A percentile compares a stretch with the other conserved stretches of the same genome.
Evolutionary conservation across 2,329 filamentous ascomycete species (phyloP).

Genomic region (Sarocladiaceae sp.): DNA sequence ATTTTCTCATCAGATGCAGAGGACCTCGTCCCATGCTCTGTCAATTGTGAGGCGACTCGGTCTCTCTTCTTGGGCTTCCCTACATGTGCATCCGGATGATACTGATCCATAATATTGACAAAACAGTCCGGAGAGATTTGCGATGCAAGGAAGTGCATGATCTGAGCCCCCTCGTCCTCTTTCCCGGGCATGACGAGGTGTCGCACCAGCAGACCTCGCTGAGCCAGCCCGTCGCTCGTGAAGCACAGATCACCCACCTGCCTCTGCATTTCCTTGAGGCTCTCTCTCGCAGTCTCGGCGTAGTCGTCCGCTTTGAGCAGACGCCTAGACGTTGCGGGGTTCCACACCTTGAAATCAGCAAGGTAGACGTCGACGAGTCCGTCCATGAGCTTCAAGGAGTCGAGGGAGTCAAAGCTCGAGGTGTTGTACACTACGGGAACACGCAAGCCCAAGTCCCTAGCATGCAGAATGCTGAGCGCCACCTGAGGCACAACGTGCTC

Average conservation of each 20-base stretch:
- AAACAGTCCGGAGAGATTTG: conserved; percentile 71
- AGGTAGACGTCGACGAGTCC: conserved; percentile 80
- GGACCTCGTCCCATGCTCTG: conserved; percentile 16
- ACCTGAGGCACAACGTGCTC: conserved; percentile 85
- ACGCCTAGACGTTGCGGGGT: conserved; percentile 55
- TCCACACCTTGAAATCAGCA: conserved; percentile 86
- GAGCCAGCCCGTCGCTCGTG: conserved; percentile 73
- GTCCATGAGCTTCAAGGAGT: conserved; percentile 65
- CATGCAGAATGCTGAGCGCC: conserved; percentile 67
- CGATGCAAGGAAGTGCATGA: conserved; percentile 69
- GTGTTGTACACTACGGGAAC: conserved; percentile 82
- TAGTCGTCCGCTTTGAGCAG: conserved; percentile 77
- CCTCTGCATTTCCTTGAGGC: conserved; percentile 70
- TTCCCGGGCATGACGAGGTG: conserved; percentile 83
- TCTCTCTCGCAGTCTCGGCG: conserved; percentile 64
- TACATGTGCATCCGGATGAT: conserved; percentile 73
- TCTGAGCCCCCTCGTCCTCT: conserved; percentile 64
- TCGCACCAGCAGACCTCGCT: conserved; percentile 66
- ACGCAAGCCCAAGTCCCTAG: conserved; percentile 60
- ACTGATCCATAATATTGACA: conserved; percentile 86
- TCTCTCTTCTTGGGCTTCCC: conserved; percentile 52
- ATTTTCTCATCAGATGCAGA: conserved; percentile 32
- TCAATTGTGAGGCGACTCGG: conserved; percentile 16
- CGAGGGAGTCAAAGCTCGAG: conserved; percentile 70
- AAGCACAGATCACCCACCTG: conserved; percentile 83